Percentiles rank a stretch among this genome's conserved stretches.
phyloP scores from a whole-genome alignment of 2,329 filamentous ascomycete genomes.

The Drechslerella coelobrocha region DNA sequence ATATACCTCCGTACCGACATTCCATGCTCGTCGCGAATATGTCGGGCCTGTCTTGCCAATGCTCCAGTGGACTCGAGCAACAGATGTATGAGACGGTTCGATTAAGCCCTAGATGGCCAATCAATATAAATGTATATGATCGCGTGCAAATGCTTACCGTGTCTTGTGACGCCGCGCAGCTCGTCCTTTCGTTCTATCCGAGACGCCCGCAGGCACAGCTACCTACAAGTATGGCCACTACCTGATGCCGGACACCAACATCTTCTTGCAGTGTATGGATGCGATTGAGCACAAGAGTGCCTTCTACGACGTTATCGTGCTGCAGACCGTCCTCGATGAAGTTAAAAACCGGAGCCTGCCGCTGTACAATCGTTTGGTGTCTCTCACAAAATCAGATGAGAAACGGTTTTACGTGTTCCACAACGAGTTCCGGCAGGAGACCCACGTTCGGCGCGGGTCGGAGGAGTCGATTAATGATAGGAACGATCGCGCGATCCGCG shows the following conservation, averaged over 20 bases:
- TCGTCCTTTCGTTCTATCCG: conserved; percentile 84
- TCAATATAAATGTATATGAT: not conserved
- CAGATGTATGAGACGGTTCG: conserved; percentile 64
- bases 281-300: conserved; percentile 89
- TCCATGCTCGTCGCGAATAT: conserved; percentile 92
- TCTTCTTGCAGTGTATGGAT: conserved; percentile 93
- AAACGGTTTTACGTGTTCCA: conserved; percentile 99
- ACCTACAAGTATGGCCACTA: conserved; percentile 88
- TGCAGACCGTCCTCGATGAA: conserved; percentile 96
- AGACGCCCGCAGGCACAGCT: conserved; percentile 83
- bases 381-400: conserved; percentile 90
- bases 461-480: conserved; percentile 94
- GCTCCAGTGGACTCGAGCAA: conserved; percentile 82
- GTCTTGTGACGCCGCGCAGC: conserved; percentile 61
- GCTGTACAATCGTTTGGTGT: conserved; percentile 89
- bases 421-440: conserved; percentile 96
- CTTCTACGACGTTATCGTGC: conserved; percentile 94
- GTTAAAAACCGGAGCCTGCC: conserved; percentile 91
- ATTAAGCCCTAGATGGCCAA: not conserved
- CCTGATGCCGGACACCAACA: conserved; percentile 93
- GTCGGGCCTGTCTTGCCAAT: conserved; percentile 73
- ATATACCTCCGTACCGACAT: conserved; percentile 96
- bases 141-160: conserved; percentile 21
- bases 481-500: conserved; percentile 89
- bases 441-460: conserved; percentile 75